Evolutionary conservation across 1,139 yeast genomes (phyloP), one percentile per base, ranked within the genome.

Genomic region (Candida glucosophila): DNA sequence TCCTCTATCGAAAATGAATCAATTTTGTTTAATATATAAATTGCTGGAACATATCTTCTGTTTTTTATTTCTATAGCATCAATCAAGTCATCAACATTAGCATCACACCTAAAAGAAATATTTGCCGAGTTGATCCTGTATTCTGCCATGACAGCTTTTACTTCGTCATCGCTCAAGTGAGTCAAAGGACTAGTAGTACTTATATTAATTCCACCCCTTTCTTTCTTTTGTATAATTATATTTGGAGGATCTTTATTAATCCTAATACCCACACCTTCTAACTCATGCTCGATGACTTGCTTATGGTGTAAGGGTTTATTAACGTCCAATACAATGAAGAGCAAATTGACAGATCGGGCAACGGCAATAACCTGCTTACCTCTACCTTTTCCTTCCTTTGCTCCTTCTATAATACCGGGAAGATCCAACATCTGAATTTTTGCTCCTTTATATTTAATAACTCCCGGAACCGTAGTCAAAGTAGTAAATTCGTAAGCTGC

Each of bases 381-480:
- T 65, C 99, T 77, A 64, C 99, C 98, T 55, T 88, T 82, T 58
- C 98, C 98, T 47, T 90, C 97, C 44, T 88, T 88, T 31, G 98
- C 99, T 55, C 98, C 98, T 56, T 92, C 97, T 43, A 90, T 90
- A 46, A 90, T 90, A 52, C 99, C 99, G 3, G 99, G 99, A 43
- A 90, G 69, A 72, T 90, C 99, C 48, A 90, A 66, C 93, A 92
- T 85, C 59, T 90, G 99, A 39, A 90, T 78, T 61, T 85, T 88
- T 26, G 98, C 97, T 47, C 99, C 99, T 44, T 86, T 85, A 51
- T 85, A 88, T 53, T 82, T 80, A 47, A 90, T 85, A 25, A 85
- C 83, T 55, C 98, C 98, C 0, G 97, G 97, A 30, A 90, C 97
- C 0, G 98, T 88, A 14, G 97, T 92, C 49, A 90, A 70, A 0